Conservation (phyloP, 2,329 filamentous ascomycete genomes). For the Fusarium nurragi region DNA sequence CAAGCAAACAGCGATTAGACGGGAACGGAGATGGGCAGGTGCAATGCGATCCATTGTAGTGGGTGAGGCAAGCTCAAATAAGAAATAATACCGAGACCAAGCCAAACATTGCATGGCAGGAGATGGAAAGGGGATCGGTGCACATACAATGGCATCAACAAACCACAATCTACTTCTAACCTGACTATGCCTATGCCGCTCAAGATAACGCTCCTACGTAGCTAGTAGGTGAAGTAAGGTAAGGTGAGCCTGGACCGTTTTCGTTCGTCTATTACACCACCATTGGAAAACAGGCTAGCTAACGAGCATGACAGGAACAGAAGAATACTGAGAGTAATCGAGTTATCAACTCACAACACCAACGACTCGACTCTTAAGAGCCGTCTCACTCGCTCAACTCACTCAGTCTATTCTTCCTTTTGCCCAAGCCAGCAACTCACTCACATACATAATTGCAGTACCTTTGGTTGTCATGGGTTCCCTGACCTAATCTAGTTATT, state of each 20-base stretch:
- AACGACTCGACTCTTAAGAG: neutral
- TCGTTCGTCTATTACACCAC: constrained; percentile 31
- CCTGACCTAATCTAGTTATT: constrained; percentile 9
- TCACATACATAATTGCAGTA: constrained; percentile 26
- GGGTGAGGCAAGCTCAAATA: constrained; percentile 37
- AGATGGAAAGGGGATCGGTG: constrained; percentile 24
- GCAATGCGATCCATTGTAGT: constrained; percentile 24
- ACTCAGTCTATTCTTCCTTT: constrained; percentile 6
- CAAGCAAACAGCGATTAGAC: constrained; percentile 2
- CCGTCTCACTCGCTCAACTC: neutral
- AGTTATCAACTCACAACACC: neutral
- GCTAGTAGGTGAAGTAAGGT: neutral
- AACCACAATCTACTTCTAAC: constrained; percentile 5
- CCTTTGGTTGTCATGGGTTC: constrained; percentile 25
- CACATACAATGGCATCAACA: constrained; percentile 7
- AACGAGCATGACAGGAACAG: neutral
- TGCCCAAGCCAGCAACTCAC: constrained; percentile 22
- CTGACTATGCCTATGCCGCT: neutral
- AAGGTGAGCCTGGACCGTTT: constrained; percentile 15
- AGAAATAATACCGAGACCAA: constrained; percentile 28
- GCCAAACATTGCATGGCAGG: neutral
- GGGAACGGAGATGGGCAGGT: constrained; percentile 20
- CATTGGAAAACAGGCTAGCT: constrained; percentile 1
- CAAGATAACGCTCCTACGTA: neutral
- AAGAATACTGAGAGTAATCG: neutral